Evolutionary conservation across 805 yeast species (phyloP).

Genomic region (Kurtzmaniella fragi): DNA sequence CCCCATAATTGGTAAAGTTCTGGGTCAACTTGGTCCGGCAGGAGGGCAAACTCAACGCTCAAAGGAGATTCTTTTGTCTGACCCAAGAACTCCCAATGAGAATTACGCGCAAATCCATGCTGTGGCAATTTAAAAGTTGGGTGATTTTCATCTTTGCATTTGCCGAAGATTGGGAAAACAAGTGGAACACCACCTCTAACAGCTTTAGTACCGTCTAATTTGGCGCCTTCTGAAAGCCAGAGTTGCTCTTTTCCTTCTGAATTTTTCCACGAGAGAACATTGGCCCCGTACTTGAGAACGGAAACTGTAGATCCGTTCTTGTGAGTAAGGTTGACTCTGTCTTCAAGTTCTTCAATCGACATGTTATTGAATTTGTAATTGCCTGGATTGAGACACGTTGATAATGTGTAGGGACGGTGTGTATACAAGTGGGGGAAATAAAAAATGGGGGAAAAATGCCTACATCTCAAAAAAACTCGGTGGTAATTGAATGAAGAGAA

Average conservation of each 20-base stretch:
- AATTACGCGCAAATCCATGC: slow-evolving; percentile 93
- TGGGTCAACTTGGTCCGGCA: slow-evolving; percentile 73
- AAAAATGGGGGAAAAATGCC: no score
- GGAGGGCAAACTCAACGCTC: slow-evolving; percentile 84
- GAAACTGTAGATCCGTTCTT: slow-evolving; percentile 47
- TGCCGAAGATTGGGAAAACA: slow-evolving; percentile 93
- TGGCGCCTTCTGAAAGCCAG: slow-evolving; percentile 76
- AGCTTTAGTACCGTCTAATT: slow-evolving; percentile 86
- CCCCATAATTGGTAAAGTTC: slow-evolving; percentile 59
- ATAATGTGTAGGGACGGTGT: no score
- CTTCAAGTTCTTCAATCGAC: slow-evolving; percentile 65
- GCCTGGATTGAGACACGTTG: no score
- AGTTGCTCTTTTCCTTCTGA: slow-evolving; percentile 70
- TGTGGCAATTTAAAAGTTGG: slow-evolving; percentile 77
- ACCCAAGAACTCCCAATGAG: slow-evolving; percentile 92
- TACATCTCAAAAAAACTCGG: no score
- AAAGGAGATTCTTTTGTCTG: slow-evolving; percentile 60
- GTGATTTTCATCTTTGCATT: slow-evolving; percentile 41
- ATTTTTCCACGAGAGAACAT: slow-evolving; percentile 72
- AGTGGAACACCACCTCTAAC: slow-evolving; percentile 97
- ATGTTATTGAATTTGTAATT: slow-evolving; percentile 21
- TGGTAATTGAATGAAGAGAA: no score
- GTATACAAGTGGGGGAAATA: no score
- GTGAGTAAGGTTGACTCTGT: slow-evolving; percentile 55
- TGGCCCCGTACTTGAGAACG: slow-evolving; percentile 84